Base-by-base conservation (phyloP, 495 filamentous ascomycete genomes). In the Copromyces sp. region DNA sequence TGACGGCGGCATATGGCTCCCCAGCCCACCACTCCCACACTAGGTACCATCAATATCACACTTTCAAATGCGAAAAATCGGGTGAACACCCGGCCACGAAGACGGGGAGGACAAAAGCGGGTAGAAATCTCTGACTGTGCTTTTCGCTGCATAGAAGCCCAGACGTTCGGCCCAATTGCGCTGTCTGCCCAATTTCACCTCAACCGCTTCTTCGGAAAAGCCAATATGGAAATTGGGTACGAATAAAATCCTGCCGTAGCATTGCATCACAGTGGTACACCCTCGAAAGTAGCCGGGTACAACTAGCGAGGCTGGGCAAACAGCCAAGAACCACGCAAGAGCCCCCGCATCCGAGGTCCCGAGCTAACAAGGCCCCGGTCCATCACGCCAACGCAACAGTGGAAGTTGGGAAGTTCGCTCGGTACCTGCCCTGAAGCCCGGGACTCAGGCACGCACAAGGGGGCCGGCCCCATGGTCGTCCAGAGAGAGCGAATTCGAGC, bases 331-430 rank as follows among this genome's bases (percentile, higher is more conserved):
- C 53, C 53, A 17, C 24, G 12, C 53, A 61, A 32, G 72, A 53
- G 39, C 69, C 65, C 68, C 69, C 74, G 71, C 69, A 32, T 45
- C 59, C 71, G 16, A 76, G 9, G 75, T 75, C 37, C 45, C 72
- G 65, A 37, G 59, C 75, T 79, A 79, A 79, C 78, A 76, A 65
- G 53, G 29, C 53, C 53, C 53, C 53, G 53, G 53, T 32, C 29
- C 29, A 65, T 65, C 53, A 65, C 53, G 53, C 53, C 53, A 65
- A 65, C 29, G 53, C 53, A 65, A 16, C 29, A 37, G 53, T 65
- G 53, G 53, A 35, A 61, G 29, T 17, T 61, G 24, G 45, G 29
- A 47, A 61, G 29, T 65, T 65, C 53, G 29, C 53, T 65, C 29
- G 29, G 53, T 17, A 35, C 53, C 53, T 65, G 53, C 29, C 53